Conservation (phyloP, 371 early-diverging fungal species). For the Apophysomyces ossiformis region DNA sequence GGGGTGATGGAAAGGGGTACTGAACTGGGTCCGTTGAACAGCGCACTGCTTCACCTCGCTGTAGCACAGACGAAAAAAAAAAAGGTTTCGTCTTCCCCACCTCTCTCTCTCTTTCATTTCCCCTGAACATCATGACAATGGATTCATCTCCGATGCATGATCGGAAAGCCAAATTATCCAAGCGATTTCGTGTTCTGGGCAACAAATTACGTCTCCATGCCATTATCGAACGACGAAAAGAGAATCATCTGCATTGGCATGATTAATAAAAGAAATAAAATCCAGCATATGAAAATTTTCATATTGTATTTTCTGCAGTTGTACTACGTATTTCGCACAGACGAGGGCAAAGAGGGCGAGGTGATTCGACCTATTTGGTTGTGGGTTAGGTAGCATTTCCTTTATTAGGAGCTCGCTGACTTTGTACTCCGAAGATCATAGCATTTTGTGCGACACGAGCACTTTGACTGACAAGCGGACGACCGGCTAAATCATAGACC, state of each 20-base stretch:
- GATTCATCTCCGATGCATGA: constrained; percentile 4
- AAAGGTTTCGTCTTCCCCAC: constrained; percentile 5
- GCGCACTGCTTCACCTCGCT: neutral
- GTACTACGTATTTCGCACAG: neutral
- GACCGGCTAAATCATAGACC: constrained; percentile 5
- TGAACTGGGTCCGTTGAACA: constrained; percentile 8
- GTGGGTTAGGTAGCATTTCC: neutral
- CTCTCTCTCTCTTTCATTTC: constrained; percentile 3
- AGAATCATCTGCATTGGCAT: neutral
- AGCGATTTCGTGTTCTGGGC: neutral
- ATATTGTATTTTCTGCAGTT: neutral
- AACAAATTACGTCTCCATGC: neutral
- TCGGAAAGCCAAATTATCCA: neutral
- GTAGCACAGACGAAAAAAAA: constrained; percentile 3
- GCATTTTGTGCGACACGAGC: constrained; percentile 5
- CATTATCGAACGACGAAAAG: neutral
- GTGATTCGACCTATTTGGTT: constrained; percentile 9
- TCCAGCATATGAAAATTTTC: constrained; percentile 11
- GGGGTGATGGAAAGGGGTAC: constrained; percentile 1
- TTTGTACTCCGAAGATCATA: constrained; percentile 4
- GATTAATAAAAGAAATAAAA: neutral
- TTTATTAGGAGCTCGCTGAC: neutral
- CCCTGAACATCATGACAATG: constrained; percentile 8
- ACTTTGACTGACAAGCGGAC: constrained; percentile 4
- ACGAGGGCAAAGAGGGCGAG: neutral